A percentile compares a stretch with the other conserved stretches of the same genome.
These are phyloP conservation scores for Fusarium praegraminearum DNA, from an alignment of 2,329 filamentous ascomycete species.

Conservation along the genomic window DNA sequence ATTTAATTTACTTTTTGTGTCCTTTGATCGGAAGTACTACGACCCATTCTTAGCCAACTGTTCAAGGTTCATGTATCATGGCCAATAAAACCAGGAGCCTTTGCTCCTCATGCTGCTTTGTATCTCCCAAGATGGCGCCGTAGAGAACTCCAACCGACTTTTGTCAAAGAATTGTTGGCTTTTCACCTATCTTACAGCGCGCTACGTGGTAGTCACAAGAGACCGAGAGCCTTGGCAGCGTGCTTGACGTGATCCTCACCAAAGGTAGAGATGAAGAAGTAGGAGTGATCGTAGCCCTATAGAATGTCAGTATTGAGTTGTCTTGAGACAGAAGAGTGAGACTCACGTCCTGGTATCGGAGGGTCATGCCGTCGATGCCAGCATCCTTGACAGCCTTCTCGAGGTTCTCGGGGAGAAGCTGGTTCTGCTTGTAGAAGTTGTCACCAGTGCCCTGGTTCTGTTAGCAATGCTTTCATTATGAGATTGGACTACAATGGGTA, in stretches of 20 bases:
- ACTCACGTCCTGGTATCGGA: conserved; percentile 83
- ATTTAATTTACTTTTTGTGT: conserved; percentile 37
- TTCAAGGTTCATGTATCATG: conserved; percentile 21
- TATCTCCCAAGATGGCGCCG: conserved; percentile 18
- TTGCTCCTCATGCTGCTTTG: conserved; percentile 2
- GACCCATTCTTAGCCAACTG: conserved; percentile 3
- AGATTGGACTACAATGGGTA: not conserved
- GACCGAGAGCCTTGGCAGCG: conserved; percentile 82
- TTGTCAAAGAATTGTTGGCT: conserved; percentile 19
- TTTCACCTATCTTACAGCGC: conserved; percentile 40
- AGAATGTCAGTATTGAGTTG: not conserved
- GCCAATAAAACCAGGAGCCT: conserved; percentile 11
- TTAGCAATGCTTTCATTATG: not conserved
- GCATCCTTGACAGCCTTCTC: conserved; percentile 80
- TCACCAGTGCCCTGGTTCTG: conserved; percentile 81
- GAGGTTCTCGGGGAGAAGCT: conserved; percentile 95
- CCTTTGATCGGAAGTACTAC: conserved; percentile 3
- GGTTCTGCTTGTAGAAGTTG: conserved; percentile 95
- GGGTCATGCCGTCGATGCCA: conserved; percentile 76
- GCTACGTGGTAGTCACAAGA: conserved; percentile 49
- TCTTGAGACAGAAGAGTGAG: not conserved
- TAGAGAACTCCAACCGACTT: conserved; percentile 24
- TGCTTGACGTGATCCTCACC: conserved; percentile 90
- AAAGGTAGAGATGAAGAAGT: conserved; percentile 95
- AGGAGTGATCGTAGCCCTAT: conserved; percentile 93